Evolutionary conservation across 2,329 filamentous ascomycete species (phyloP), one percentile per base, ranked within the genome.

Genomic region (Exophiala bonariae): DNA sequence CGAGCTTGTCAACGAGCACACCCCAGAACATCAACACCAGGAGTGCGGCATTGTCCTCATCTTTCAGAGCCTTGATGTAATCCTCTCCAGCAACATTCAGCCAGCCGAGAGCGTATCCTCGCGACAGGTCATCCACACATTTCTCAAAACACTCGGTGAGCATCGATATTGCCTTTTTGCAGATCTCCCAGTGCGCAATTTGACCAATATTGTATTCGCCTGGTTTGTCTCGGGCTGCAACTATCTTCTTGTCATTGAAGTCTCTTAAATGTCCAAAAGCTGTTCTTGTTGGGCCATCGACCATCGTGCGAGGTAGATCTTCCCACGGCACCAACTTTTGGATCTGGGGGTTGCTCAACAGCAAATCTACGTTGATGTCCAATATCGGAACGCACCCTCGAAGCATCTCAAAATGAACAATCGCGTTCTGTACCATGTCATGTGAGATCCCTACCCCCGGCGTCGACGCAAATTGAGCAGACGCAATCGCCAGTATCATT

Each of bases 11-110:
- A 6, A 55, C 23, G 14, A 56, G 18, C 4, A 56, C 51, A 11
- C 51, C 55, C 55, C 55, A 58, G 32, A 46, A 49, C 49, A 58
- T 55, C 33, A 58, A 28, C 13, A 55, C 45, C 11, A 56, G 33
- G 19, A 58, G 41, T 5, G 55, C 45, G n/a, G 46, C 41, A 17
- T 31, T 41, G 17, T 57, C 55, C 11, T 35, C 37, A 1, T 41
- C 50, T 23, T 42, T 49, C 30, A 56, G 32, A 13, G 50, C 50
- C 11, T 37, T 32, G 23, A 55, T 45, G 35, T 54, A 54, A 23
- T 55, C 45, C 8, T 54, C 52, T 6, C 55, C 55, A 5, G 52
- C 52, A 33, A 57, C 39, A 20, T 55, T 53, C 22, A 57, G 40
- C 47, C 44, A 49, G n/a, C 45, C 43, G 19, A 57, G 37, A 13